Conservation (phyloP, 2,329 filamentous ascomycete genomes). For the Ophiostoma piceae region DNA sequence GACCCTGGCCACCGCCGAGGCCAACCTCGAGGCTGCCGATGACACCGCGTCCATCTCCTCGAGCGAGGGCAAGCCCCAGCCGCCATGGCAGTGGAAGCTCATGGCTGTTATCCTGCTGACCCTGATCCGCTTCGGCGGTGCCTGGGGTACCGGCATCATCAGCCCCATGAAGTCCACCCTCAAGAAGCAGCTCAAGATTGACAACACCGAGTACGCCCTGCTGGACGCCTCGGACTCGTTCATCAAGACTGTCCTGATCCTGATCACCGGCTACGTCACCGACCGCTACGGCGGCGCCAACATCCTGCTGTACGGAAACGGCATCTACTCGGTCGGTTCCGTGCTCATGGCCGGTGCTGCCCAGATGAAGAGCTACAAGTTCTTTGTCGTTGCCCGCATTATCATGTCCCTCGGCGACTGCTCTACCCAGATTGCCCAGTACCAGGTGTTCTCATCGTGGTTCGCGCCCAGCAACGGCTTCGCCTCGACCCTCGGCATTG, state of each 20-base stretch:
- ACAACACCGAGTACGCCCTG: slow-evolving; percentile 55
- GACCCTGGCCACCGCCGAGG: neutral
- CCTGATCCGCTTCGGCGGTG: slow-evolving; percentile 25
- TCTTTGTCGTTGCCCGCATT: slow-evolving; percentile 55
- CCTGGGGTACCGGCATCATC: slow-evolving; percentile 27
- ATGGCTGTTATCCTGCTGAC: slow-evolving; percentile 24
- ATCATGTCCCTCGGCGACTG: slow-evolving; percentile 57
- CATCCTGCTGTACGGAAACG: slow-evolving; percentile 56
- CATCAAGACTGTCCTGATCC: slow-evolving; percentile 53
- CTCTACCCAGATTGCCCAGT: slow-evolving; percentile 59
- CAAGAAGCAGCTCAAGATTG: slow-evolving; percentile 46
- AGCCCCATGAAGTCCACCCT: slow-evolving; percentile 26
- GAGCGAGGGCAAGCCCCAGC: slow-evolving; percentile 9
- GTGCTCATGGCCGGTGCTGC: slow-evolving; percentile 56
- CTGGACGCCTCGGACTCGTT: slow-evolving; percentile 58
- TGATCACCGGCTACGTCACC: slow-evolving; percentile 48
- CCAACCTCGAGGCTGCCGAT: neutral
- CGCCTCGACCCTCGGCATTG: slow-evolving; percentile 56
- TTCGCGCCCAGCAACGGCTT: slow-evolving; percentile 58
- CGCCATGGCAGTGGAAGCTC: slow-evolving; percentile 21
- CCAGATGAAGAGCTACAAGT: slow-evolving; percentile 50
- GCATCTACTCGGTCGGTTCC: slow-evolving; percentile 53
- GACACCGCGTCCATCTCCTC: neutral
- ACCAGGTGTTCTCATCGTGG: slow-evolving; percentile 61
- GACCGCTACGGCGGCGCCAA: slow-evolving; percentile 46